Evolutionary conservation across 106 monocot genomes (phyloP), one percentile per base, ranked within the genome.

Genomic region (Ottelia alismoides): DNA sequence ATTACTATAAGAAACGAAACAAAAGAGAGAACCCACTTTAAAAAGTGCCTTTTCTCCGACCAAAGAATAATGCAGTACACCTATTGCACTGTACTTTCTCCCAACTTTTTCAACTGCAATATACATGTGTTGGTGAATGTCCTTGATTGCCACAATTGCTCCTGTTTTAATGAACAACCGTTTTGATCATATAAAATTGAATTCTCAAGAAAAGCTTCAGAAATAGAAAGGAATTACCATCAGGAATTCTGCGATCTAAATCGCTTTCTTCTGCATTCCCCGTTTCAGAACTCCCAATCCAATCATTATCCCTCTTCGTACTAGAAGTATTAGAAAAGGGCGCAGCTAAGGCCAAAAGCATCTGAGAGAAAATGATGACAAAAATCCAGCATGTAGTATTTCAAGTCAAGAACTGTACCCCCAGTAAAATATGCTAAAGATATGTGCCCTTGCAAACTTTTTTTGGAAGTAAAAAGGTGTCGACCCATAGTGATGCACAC

Each of bases 101-200:
- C 68, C 75, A 20, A 66, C 55, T 21, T 19, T 44, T 74, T 86
- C 76, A 63, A 82, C 69, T 31, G 92, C 70, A 63, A 86, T 58
- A 71, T 92, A 92, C 70, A 79, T 63, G 61, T 86, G 92, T 46
- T 92, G 82, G 27, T 86, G 66, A 52, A 92, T 51, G 77, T 92
- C 92, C 63, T 76, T 50, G 28, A 92, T 73, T 21, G 79, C 82
- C 58, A 92, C 92, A 70, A 92, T 74, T 29, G 92, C 75, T 61
- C 92, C 92, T 92, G 47, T 40, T 48, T 20, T 57, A 56, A 63
- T 28, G n/a, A 65, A 18, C 54, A 28, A 31, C 29, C 26, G 3
- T 48, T 25, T 2, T 49, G 1, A 18, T 25, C n/a, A 27, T 20
- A 52, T 28, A 18, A 10, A 62, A 62, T 16, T 20, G 40, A 11